Evolutionary conservation across 192 early-diverging fungal genomes (phyloP).

Genomic region (Gonapodya prolifera): DNA sequence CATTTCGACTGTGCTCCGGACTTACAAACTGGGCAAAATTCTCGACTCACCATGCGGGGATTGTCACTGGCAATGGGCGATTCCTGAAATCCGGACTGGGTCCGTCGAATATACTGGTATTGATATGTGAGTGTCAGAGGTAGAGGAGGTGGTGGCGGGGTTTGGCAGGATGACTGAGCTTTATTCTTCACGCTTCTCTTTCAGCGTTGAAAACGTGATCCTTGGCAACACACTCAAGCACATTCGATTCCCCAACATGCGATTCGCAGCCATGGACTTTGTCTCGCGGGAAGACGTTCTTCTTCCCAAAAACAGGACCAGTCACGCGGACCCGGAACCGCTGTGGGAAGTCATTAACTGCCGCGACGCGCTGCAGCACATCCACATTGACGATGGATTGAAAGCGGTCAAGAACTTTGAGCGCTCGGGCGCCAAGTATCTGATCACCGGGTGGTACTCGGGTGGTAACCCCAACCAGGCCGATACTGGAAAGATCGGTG

Average conservation of each 20-base stretch:
- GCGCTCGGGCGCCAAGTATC: slow-evolving; percentile 15
- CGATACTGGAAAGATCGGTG: slow-evolving; percentile 8
- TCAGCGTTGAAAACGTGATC: slow-evolving; percentile 11
- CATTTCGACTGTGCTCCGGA: slow-evolving; percentile 1
- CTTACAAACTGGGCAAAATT: slow-evolving; percentile 8
- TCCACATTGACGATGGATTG: slow-evolving; percentile 15
- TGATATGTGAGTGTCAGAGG: slow-evolving; percentile 11
- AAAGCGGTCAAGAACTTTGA: slow-evolving; percentile 10
- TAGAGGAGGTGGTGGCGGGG: too few species aligned
- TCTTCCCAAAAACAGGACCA: background rate
- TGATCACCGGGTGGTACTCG: slow-evolving; percentile 15
- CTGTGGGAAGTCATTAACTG: slow-evolving; percentile 12
- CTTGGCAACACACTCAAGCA: slow-evolving; percentile 12
- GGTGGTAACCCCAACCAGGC: background rate
- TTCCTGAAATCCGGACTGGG: slow-evolving; percentile 11
- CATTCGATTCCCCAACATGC: slow-evolving; percentile 10
- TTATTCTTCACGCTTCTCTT: background rate
- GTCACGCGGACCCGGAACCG: background rate
- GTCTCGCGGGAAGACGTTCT: background rate
- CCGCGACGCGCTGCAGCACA: slow-evolving; percentile 15
- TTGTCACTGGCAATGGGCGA: slow-evolving; percentile 16
- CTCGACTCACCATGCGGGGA: slow-evolving; percentile 17
- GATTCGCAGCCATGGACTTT: slow-evolving; percentile 11
- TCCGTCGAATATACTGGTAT: slow-evolving; percentile 10
- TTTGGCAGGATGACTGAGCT: background rate